These are phyloP conservation scores for Clarireedia monteithiana DNA, from an alignment of 2,329 filamentous ascomycete genomes.

Conservation along the genomic window DNA sequence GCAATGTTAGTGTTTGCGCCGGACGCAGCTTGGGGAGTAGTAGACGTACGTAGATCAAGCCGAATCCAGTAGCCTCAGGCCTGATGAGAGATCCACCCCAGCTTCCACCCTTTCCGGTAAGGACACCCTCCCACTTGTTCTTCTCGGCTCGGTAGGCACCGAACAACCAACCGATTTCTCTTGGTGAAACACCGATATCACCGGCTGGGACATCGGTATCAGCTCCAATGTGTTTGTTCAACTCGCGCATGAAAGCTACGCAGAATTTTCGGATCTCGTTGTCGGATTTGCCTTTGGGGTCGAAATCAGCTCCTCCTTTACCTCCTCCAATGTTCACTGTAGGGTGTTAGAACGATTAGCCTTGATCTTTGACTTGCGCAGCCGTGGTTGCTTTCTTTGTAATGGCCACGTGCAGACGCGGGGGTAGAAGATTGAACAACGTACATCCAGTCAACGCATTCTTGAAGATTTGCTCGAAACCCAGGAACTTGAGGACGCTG, in stretches of 20 bases:
- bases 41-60: conserved; percentile 71
- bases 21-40: neutral
- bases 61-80: conserved; percentile 94
- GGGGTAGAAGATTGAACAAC: conserved; percentile 32
- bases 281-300: conserved; percentile 97
- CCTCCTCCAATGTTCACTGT: conserved; percentile 89
- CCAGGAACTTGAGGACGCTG: conserved; percentile 87
- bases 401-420: neutral
- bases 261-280: conserved; percentile 97
- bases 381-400: neutral
- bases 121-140: conserved; percentile 90
- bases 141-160: conserved; percentile 83
- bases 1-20: neutral
- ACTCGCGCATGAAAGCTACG: conserved; percentile 90
- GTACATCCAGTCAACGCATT: conserved; percentile 92
- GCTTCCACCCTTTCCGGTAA: conserved; percentile 88
- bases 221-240: conserved; percentile 91
- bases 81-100: conserved; percentile 95
- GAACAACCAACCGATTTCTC: conserved; percentile 93
- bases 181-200: conserved; percentile 88
- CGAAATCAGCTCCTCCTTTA: conserved; percentile 97
- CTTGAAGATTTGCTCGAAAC: conserved; percentile 99
- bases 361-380: neutral
- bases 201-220: conserved; percentile 95
- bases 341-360: conserved; percentile 6